Conservation (phyloP, 2,329 filamentous ascomycete species). For the Geoglossum cookeanum region DNA sequence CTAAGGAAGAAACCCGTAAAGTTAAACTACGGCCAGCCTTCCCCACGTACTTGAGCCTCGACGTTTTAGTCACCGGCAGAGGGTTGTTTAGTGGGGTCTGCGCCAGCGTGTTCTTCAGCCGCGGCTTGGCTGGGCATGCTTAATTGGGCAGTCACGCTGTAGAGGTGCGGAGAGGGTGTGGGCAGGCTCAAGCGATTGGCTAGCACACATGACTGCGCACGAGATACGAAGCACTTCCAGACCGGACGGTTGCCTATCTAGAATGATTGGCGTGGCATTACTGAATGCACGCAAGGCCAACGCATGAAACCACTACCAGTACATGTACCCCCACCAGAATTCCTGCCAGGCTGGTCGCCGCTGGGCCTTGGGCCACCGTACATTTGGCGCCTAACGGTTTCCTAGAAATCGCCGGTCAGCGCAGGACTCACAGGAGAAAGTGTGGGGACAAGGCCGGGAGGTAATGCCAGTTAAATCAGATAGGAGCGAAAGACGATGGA, state of each 20-base stretch:
- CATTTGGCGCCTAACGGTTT: neutral
- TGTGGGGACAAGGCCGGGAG: neutral
- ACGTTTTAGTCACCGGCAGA: neutral
- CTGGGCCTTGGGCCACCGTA: neutral
- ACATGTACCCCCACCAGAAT: neutral
- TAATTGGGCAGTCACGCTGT: neutral
- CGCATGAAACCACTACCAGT: neutral
- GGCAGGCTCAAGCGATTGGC: neutral
- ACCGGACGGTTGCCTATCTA: neutral
- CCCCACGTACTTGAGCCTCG: neutral
- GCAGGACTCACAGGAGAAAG: neutral
- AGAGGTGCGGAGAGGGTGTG: neutral
- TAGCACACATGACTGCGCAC: no score
- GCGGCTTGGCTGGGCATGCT: neutral
- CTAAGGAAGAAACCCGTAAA: no score
- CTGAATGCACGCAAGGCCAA: neutral
- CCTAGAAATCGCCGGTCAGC: neutral
- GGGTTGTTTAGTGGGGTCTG: neutral
- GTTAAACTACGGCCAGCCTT: no score
- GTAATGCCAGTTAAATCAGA: constrained; percentile 8
- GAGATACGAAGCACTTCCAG: neutral
- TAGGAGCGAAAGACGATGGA: constrained; percentile 14
- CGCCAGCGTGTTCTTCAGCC: neutral
- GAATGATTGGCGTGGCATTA: neutral
- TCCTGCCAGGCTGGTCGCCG: neutral